A percentile compares a stretch with the other conserved stretches of the same genome.
These are phyloP conservation scores for Schoenoplectus triqueter DNA, from an alignment of 202 grass and related monocot genomes.

Conservation along the genomic window DNA sequence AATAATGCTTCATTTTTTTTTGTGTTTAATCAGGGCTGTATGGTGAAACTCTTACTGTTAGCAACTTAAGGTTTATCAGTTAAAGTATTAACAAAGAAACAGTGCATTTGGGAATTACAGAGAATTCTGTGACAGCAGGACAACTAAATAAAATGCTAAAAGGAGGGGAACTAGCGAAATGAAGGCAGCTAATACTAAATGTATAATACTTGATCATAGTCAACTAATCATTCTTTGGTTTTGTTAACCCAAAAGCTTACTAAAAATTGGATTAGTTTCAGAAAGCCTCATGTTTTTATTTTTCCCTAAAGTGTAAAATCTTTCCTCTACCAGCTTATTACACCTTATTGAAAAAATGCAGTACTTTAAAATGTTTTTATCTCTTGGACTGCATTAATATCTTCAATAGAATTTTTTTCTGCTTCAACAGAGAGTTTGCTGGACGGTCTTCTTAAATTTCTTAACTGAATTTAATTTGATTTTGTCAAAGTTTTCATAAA, in stretches of 20 bases:
- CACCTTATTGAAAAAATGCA: background rate
- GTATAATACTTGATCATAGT: background rate
- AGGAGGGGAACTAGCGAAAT: background rate
- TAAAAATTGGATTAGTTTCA: background rate
- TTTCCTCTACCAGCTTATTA: background rate
- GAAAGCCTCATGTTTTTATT: background rate
- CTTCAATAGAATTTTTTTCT: background rate
- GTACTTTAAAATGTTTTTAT: background rate
- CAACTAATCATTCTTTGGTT: background rate
- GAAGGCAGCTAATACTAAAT: background rate
- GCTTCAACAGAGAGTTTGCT: background rate
- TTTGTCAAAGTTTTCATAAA: background rate
- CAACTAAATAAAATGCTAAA: background rate
- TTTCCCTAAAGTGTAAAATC: background rate
- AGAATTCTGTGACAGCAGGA: background rate
- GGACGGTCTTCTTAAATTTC: background rate
- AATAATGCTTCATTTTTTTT: background rate
- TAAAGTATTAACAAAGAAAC: background rate
- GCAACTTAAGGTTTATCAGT: too few species aligned
- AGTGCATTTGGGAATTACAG: background rate
- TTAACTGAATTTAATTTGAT: background rate
- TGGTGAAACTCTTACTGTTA: too few species aligned
- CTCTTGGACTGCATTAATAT: background rate
- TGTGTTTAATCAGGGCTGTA: too few species aligned
- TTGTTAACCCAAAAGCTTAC: too few species aligned